phyloP scores from a whole-genome alignment of 1,139 yeast genomes.

The Yamadazyma siamensis region DNA sequence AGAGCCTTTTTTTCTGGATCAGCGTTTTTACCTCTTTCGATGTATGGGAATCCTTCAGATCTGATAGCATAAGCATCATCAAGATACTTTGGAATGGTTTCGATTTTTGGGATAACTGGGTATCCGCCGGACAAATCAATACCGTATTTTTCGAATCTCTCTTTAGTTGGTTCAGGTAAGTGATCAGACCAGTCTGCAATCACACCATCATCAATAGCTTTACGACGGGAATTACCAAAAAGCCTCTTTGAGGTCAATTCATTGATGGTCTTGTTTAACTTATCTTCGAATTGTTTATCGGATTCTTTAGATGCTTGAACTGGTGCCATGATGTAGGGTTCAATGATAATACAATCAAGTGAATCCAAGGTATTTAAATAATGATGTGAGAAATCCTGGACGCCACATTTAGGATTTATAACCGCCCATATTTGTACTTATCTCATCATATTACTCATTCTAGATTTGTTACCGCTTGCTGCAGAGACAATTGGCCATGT shows the following conservation, averaged over 20 bases:
- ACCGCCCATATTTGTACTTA: too few species aligned
- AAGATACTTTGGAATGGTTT: slow-evolving; percentile 43
- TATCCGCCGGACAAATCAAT: slow-evolving; percentile 33
- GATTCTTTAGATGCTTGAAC: slow-evolving; percentile 3
- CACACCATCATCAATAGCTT: slow-evolving; percentile 3
- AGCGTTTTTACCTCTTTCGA: slow-evolving; percentile 47
- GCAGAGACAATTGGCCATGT: too few species aligned
- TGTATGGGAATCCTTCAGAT: slow-evolving; percentile 35
- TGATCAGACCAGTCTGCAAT: slow-evolving; percentile 14
- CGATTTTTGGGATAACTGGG: slow-evolving; percentile 24
- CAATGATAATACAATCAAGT: too few species aligned
- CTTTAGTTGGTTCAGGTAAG: slow-evolving; percentile 16
- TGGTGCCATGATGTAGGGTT: slow-evolving; percentile 9
- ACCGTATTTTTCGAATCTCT: slow-evolving; percentile 25
- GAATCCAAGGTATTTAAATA: too few species aligned
- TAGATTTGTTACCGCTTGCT: too few species aligned
- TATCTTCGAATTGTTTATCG: neutral
- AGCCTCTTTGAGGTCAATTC: slow-evolving; percentile 5
- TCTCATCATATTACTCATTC: too few species aligned
- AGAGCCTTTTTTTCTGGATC: slow-evolving; percentile 53
- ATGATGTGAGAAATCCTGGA: too few species aligned
- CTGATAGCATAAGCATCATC: slow-evolving; percentile 51
- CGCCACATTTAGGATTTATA: too few species aligned
- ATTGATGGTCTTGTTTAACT: slow-evolving; percentile 5
- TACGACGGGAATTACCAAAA: slow-evolving; percentile 3